Base-by-base conservation (phyloP, 139 green algal species). In the Asterochloris sp. region DNA sequence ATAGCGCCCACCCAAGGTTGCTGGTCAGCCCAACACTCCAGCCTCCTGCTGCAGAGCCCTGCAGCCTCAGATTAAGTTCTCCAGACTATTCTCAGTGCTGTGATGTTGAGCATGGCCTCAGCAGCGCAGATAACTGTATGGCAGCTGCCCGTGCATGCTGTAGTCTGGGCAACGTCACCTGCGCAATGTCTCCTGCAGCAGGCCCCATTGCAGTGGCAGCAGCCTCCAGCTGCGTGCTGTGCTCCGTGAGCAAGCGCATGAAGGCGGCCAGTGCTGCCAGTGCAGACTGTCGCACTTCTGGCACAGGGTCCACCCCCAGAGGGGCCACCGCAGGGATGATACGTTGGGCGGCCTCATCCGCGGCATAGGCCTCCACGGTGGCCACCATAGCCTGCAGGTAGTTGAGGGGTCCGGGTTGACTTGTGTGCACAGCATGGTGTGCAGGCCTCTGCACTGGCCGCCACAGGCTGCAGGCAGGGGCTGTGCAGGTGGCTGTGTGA, bases 301-400 rank as follows among this genome's bases (percentile, higher is more conserved):
- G 38, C 14, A 96, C 86, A 12, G 86, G 66, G 83, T 99, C 96
- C 13, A 97, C 83, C 21, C 85, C 88, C 64, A 98, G 87, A 11
- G 97, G 95, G 10, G 88, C 88, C 0, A 96, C 84, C 0, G 85
- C 83, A 2, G 97, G 97, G 78, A 99, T 69, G 0, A 98, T 86
- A 26, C 96, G 89, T 21, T 82, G 19, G 12, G 95, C 94, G 0
- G 91, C 88, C 74, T 99, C 97, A 21, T 93, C 91, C 15, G 91
- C 38, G 13, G 80, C 66, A 84, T 98, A 92, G 62, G 91, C 92
- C 69, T 89, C 76, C 0, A 80, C 62, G 66, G 95, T 98, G 28
- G 92, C 89, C 47, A 91, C 78, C 66, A 98, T 86, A 28, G 95
- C 94, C 82, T 91, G 90, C 62, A 89, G 61, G 29, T 67, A 89